Evolutionary conservation across 1,284 basidiomycete species (phyloP).

Genomic region (Trichosporon coremiiforme): DNA sequence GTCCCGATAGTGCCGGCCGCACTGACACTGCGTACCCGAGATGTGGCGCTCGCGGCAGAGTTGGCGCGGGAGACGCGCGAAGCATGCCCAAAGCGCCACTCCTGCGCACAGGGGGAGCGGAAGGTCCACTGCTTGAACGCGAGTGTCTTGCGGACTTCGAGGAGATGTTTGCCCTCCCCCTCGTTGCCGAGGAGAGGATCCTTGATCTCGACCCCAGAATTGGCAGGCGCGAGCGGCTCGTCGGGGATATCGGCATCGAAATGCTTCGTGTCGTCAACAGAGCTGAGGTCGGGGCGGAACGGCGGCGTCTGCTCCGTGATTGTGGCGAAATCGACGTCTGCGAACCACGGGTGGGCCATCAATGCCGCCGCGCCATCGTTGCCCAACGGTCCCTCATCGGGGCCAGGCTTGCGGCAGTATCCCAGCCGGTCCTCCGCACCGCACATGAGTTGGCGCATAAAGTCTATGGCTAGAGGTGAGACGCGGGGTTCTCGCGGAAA

Average conservation of each 20-base stretch:
- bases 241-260: slow-evolving; percentile 90
- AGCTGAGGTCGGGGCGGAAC: slow-evolving; percentile 77
- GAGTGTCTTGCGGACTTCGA: slow-evolving; percentile 81
- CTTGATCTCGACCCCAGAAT: slow-evolving; percentile 77
- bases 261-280: slow-evolving; percentile 81
- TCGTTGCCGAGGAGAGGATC: slow-evolving; percentile 85
- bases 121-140: slow-evolving; percentile 54
- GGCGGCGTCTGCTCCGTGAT: slow-evolving; percentile 79
- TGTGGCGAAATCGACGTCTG: slow-evolving; percentile 76
- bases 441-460: slow-evolving; percentile 85
- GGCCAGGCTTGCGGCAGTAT: slow-evolving; percentile 57
- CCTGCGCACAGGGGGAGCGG: slow-evolving; percentile 22
- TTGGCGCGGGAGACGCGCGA: not conserved
- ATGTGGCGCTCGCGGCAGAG: not conserved
- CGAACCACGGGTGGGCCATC: slow-evolving; percentile 83
- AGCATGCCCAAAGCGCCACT: not conserved
- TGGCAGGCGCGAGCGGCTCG: slow-evolving; percentile 86
- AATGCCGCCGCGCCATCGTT: slow-evolving; percentile 79
- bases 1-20: not conserved
- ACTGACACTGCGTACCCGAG: slow-evolving; percentile 16
- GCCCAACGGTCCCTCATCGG: slow-evolving; percentile 35
- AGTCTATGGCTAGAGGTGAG: slow-evolving; percentile 78
- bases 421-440: slow-evolving; percentile 93
- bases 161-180: slow-evolving; percentile 77
- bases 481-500: slow-evolving; percentile 83